These are phyloP conservation scores for Starmera stellimalicola DNA, from an alignment of 1,139 yeast genomes.

Conservation along the genomic window DNA sequence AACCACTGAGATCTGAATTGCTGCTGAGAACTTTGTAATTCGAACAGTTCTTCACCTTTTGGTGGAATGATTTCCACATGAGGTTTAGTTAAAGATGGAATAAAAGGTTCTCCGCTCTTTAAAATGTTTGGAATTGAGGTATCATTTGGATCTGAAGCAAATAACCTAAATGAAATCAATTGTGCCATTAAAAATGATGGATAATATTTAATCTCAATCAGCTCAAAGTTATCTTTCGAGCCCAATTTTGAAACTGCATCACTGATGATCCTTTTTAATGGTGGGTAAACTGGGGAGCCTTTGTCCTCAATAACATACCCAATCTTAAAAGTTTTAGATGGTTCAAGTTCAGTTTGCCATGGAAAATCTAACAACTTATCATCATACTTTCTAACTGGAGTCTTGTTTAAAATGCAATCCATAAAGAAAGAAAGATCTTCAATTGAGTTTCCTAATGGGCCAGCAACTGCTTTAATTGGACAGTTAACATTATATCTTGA, in stretches of 20 bases:
- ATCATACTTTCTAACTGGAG: slow-evolving; percentile 43
- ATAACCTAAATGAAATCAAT: slow-evolving; percentile 6
- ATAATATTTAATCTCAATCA: slow-evolving; percentile 36
- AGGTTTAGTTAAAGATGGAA: not conserved
- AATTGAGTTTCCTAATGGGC: slow-evolving; percentile 48
- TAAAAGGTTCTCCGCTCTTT: slow-evolving; percentile 39
- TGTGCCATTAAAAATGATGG: not conserved
- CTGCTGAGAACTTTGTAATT: slow-evolving; percentile 31
- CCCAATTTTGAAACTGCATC: slow-evolving; percentile 22
- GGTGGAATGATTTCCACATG: slow-evolving; percentile 30
- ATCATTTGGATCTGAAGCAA: slow-evolving; percentile 45
- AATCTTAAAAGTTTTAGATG: slow-evolving; percentile 28
- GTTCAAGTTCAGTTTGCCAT: slow-evolving; percentile 38
- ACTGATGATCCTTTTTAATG: slow-evolving; percentile 34
- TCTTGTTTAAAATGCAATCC: slow-evolving; percentile 43
- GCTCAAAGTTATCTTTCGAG: slow-evolving; percentile 30
- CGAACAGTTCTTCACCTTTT: not conserved
- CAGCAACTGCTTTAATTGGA: slow-evolving; percentile 39
- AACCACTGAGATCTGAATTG: slow-evolving; percentile 40
- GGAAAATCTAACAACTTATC: slow-evolving; percentile 37
- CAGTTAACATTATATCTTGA: slow-evolving; percentile 42
- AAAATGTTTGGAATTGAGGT: slow-evolving; percentile 39
- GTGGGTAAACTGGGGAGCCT: slow-evolving; percentile 37
- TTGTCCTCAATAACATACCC: slow-evolving; percentile 26
- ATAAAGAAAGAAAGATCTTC: slow-evolving; percentile 56